Percentiles rank a stretch among this genome's conserved stretches.
phyloP scores from a whole-genome alignment of 345 rosid species.

The Eucalyptus decipiens region DNA sequence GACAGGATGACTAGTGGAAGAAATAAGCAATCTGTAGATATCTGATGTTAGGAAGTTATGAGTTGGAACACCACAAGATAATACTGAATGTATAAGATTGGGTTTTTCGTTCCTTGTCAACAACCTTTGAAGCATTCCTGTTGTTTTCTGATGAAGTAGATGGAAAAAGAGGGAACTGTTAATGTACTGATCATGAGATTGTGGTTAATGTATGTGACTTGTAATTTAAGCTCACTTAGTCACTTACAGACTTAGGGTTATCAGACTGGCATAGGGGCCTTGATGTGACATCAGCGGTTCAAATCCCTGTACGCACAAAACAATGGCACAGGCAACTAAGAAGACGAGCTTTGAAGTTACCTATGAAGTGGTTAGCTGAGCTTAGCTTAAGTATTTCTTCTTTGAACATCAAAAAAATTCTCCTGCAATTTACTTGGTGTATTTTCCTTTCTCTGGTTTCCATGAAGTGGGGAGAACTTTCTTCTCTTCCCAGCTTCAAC shows the following conservation, averaged over 20 bases:
- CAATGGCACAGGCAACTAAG: neutral
- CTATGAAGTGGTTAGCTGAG: neutral
- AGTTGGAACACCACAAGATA: neutral
- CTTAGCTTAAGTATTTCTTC: neutral
- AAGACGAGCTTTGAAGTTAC: neutral
- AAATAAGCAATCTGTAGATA: neutral
- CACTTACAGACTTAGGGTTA: neutral
- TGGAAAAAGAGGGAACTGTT: neutral
- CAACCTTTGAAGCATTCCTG: neutral
- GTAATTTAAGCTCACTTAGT: neutral
- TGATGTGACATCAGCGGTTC: neutral
- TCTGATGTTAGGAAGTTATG: neutral
- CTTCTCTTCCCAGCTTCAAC: neutral
- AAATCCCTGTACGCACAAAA: neutral
- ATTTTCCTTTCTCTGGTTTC: neutral
- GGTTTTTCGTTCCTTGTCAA: neutral
- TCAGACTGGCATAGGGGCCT: neutral
- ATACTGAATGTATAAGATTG: neutral
- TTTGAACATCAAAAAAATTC: neutral
- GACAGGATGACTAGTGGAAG: neutral
- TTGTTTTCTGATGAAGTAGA: neutral
- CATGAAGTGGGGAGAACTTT: neutral
- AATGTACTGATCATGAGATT: neutral
- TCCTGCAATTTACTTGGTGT: neutral
- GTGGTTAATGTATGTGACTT: neutral